phyloP scores from a whole-genome alignment of 495 filamentous ascomycete genomes.

The Podospora anserina region DNA sequence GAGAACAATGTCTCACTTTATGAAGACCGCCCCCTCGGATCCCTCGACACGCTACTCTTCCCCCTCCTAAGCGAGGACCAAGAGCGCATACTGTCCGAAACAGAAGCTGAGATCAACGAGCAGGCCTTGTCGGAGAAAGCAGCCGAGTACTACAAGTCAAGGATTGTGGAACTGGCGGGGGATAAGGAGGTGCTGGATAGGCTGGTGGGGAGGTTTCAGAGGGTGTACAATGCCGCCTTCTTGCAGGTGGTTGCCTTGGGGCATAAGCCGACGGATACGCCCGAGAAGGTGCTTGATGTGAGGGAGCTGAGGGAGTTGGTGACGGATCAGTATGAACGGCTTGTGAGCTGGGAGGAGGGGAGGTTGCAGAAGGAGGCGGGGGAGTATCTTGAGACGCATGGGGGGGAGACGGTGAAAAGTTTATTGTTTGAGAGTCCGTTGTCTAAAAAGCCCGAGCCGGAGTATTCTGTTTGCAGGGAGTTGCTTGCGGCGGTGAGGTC shows the following conservation, averaged over 20 bases:
- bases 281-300: not conserved
- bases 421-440: constrained; percentile 26
- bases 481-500: constrained; percentile 36
- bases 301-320: constrained; percentile 23
- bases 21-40: constrained; percentile 23
- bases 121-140: not conserved
- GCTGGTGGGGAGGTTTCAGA: constrained; percentile 6
- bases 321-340: constrained; percentile 9
- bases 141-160: not conserved
- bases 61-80: constrained; percentile 19
- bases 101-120: constrained; percentile 16
- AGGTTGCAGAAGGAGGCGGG: constrained; percentile 19
- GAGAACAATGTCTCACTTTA: constrained; percentile 30
- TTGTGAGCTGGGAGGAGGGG: constrained; percentile 5
- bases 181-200: constrained; percentile 1
- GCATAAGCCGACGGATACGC: constrained; percentile 1
- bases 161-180: not conserved
- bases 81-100: constrained; percentile 12
- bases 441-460: constrained; percentile 23
- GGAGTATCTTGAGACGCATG: constrained; percentile 10
- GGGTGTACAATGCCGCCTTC: constrained; percentile 16
- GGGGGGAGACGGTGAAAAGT: constrained; percentile 18
- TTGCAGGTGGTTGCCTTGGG: constrained; percentile 20
- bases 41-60: constrained; percentile 10
- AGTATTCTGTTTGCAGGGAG: constrained; percentile 35